phyloP scores from a whole-genome alignment of 441 rosid species.

The Aleurites moluccanus region DNA sequence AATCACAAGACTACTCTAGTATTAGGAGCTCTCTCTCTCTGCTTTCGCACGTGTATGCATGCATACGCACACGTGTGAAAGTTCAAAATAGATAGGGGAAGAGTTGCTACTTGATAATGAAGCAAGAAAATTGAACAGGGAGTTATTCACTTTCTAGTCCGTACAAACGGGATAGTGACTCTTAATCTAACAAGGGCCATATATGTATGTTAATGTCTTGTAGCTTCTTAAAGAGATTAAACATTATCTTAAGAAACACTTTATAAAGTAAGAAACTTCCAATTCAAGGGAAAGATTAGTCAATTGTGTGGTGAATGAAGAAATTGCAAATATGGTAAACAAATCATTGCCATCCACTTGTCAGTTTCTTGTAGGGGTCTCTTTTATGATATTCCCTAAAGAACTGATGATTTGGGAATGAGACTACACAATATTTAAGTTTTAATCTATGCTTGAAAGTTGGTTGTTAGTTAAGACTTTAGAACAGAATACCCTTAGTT shows the following conservation, averaged over 20 bases:
- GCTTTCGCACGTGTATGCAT: neutral
- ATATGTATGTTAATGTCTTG: constrained; percentile 20
- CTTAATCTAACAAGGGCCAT: constrained; percentile 38
- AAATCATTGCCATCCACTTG: constrained; percentile 34
- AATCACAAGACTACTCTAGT: constrained; percentile 26
- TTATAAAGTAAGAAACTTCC: constrained; percentile 40
- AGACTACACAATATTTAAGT: no score
- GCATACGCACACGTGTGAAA: neutral
- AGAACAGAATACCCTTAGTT: no score
- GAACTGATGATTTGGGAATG: no score
- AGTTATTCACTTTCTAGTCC: constrained; percentile 30
- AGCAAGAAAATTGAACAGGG: constrained; percentile 17
- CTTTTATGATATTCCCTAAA: neutral
- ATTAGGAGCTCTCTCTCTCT: neutral
- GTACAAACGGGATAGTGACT: constrained; percentile 48
- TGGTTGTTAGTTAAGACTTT: no score
- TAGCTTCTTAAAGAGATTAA: constrained; percentile 27
- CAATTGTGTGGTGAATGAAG: constrained; percentile 18
- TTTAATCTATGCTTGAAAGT: no score
- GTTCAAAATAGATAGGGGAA: neutral
- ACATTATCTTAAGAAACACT: constrained; percentile 36
- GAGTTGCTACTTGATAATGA: neutral
- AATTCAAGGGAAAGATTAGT: constrained; percentile 21
- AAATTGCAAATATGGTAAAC: neutral
- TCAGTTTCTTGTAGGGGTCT: constrained; percentile 1